phyloP scores from a whole-genome alignment of 176 grass and related monocot genomes.

The Eragrostis curvula region DNA sequence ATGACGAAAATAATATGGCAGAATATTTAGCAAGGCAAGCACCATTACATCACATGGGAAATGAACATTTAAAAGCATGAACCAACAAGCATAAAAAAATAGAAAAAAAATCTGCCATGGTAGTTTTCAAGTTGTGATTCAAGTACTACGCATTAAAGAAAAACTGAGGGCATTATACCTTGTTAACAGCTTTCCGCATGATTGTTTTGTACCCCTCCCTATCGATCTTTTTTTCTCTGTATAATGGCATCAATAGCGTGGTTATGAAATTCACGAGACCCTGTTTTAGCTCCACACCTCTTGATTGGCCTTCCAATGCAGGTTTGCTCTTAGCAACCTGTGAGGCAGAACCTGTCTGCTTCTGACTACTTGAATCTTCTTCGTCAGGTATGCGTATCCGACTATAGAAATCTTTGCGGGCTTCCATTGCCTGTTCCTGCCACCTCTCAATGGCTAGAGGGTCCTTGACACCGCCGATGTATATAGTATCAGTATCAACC shows the following conservation, averaged over 20 bases:
- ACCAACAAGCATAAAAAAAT: slow-evolving; percentile 29
- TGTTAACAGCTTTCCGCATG: slow-evolving; percentile 95
- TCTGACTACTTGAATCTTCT: slow-evolving; percentile 77
- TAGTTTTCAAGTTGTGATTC: slow-evolving; percentile 12
- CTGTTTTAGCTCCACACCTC: slow-evolving; percentile 84
- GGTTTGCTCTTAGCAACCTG: slow-evolving; percentile 72
- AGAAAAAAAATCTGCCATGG: not conserved
- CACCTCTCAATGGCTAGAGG: slow-evolving; percentile 93
- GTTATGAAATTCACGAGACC: slow-evolving; percentile 86
- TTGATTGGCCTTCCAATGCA: slow-evolving; percentile 65
- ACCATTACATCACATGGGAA: slow-evolving; percentile 13
- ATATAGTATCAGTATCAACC: slow-evolving; percentile 85
- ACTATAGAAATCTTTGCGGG: slow-evolving; percentile 88
- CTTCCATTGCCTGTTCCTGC: slow-evolving; percentile 95
- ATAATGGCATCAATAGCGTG: slow-evolving; percentile 84
- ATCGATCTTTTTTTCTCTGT: slow-evolving; percentile 84
- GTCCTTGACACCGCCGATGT: slow-evolving; percentile 88
- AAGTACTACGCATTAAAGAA: not conserved
- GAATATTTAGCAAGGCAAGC: slow-evolving; percentile 23
- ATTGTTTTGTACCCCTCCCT: slow-evolving; percentile 80
- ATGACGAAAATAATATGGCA: slow-evolving; percentile 35
- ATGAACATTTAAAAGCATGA: slow-evolving; percentile 29
- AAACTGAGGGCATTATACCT: slow-evolving; percentile 64
- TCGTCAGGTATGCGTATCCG: slow-evolving; percentile 71
- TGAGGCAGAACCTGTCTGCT: slow-evolving; percentile 62